These are phyloP conservation scores for Saprolegnia diclina DNA, from an alignment of 352 stramenopile species.

Conservation along the genomic window DNA sequence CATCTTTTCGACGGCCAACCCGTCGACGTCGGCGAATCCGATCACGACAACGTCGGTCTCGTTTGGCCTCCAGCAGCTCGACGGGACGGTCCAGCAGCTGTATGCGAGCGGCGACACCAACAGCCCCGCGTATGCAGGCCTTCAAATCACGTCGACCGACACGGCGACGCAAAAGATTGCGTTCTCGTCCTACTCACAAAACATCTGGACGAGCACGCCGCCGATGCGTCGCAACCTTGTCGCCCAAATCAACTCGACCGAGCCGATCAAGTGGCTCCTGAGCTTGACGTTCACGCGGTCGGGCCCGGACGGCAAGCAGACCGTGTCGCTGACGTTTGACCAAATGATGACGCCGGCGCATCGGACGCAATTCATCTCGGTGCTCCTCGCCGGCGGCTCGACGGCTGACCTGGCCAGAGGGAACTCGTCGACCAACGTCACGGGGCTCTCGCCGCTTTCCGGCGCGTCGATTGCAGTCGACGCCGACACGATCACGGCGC, in stretches of 20 bases:
- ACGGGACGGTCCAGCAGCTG: constrained; percentile 67
- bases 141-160: constrained; percentile 55
- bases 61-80: constrained; percentile 66
- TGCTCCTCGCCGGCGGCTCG: constrained; percentile 44
- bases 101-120: constrained; percentile 76
- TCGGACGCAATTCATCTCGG: constrained; percentile 54
- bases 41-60: constrained; percentile 53
- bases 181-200: constrained; percentile 70
- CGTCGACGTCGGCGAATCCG: constrained; percentile 63
- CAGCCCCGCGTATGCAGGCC: constrained; percentile 47
- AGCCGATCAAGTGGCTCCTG: constrained; percentile 67
- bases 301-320: constrained; percentile 53
- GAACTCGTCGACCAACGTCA: neutral
- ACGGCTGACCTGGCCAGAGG: neutral
- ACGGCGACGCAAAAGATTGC: constrained; percentile 67
- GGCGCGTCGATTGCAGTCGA: neutral
- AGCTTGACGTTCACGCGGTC: constrained; percentile 61
- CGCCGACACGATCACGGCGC: constrained; percentile 5
- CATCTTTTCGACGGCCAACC: constrained; percentile 83
- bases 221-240: constrained; percentile 64
- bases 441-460: neutral
- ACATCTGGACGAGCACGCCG: constrained; percentile 65
- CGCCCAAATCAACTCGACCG: constrained; percentile 56
- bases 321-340: constrained; percentile 45
- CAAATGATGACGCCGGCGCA: constrained; percentile 48